These are phyloP conservation scores for Hyaloperonospora arabidopsidis DNA, from an alignment of 352 stramenopile genomes.

Conservation along the genomic window DNA sequence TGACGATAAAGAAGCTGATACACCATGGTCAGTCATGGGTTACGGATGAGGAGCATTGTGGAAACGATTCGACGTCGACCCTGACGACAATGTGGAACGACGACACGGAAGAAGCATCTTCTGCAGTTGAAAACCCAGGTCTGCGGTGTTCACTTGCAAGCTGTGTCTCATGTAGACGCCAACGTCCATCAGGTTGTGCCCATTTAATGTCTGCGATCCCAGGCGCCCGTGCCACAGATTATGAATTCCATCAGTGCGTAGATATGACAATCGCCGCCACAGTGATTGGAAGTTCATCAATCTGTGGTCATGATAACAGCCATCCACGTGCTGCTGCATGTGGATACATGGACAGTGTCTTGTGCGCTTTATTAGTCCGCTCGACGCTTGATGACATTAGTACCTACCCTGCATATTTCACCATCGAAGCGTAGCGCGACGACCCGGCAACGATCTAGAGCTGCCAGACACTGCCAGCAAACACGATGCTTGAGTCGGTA, in stretches of 20 bases:
- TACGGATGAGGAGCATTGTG: too few relatives aligned
- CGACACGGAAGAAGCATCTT: conserved; percentile 24
- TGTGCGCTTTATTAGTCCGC: conserved; percentile 53
- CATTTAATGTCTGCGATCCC: conserved; percentile 53
- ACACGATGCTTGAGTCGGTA: conserved; percentile 22
- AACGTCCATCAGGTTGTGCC: conserved; percentile 32
- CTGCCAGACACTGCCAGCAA: conserved; percentile 53
- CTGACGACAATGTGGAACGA: conserved; percentile 5
- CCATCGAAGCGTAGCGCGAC: conserved; percentile 31
- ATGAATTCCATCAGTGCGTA: conserved; percentile 48
- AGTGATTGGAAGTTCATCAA: conserved; percentile 58
- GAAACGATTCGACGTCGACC: too few relatives aligned
- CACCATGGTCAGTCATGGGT: conserved; percentile 68
- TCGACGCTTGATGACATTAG: conserved; percentile 53
- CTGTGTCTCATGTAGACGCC: conserved; percentile 62
- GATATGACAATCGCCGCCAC: conserved; percentile 40
- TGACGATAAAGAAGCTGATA: conserved; percentile 67
- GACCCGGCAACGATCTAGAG: conserved; percentile 14
- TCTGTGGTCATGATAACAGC: conserved; percentile 71
- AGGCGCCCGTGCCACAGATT: conserved; percentile 55
- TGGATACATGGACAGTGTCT: conserved; percentile 45
- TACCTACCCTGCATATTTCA: conserved; percentile 35
- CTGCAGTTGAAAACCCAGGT: conserved; percentile 42
- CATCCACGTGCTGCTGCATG: conserved; percentile 73
- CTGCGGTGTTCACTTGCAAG: conserved; percentile 49